A percentile compares a stretch with the other conserved stretches of the same genome.
These are phyloP conservation scores for Talaromyces amestolkiae DNA, from an alignment of 2,329 filamentous ascomycete species.

Conservation along the genomic window DNA sequence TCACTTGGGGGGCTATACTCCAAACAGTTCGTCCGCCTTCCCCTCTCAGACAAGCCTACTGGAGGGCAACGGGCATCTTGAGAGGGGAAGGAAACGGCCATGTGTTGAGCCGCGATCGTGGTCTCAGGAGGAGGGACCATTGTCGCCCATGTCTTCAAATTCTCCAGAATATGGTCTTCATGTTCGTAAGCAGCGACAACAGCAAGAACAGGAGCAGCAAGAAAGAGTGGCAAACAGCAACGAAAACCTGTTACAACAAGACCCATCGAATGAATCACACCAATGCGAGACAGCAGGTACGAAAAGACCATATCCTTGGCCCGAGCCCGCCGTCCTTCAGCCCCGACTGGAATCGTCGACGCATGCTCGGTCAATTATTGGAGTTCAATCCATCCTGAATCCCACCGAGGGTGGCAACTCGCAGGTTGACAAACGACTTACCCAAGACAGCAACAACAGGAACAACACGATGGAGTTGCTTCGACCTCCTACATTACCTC, in stretches of 20 bases:
- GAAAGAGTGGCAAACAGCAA: conserved; percentile 2
- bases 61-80: conserved; percentile 33
- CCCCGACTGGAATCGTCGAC: conserved; percentile 31
- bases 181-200: conserved; percentile 22
- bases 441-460: conserved; percentile 16
- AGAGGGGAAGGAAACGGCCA: conserved; percentile 41
- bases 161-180: conserved; percentile 25
- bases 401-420: conserved; percentile 29
- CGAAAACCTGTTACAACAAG: conserved; percentile 11
- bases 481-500: conserved; percentile 23
- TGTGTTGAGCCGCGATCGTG: conserved; percentile 33
- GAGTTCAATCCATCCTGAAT: conserved; percentile 44
- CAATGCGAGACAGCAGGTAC: conserved; percentile 28
- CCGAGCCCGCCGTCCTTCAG: conserved; percentile 36
- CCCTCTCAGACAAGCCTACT: conserved; percentile 39
- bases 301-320: conserved; percentile 36
- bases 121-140: conserved; percentile 31
- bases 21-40: conserved; percentile 28
- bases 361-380: conserved; percentile 38
- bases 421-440: conserved; percentile 17
- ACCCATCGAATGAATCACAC: conserved; percentile 20
- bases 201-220: conserved; percentile 22
- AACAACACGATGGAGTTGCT: conserved; percentile 26
- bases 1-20: conserved; percentile 29
- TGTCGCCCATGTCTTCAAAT: conserved; percentile 41